A percentile compares a stretch with the other conserved stretches of the same genome.
Evolutionary conservation across 106 monocot species (phyloP).

Genomic region (Triglochin maritima): DNA sequence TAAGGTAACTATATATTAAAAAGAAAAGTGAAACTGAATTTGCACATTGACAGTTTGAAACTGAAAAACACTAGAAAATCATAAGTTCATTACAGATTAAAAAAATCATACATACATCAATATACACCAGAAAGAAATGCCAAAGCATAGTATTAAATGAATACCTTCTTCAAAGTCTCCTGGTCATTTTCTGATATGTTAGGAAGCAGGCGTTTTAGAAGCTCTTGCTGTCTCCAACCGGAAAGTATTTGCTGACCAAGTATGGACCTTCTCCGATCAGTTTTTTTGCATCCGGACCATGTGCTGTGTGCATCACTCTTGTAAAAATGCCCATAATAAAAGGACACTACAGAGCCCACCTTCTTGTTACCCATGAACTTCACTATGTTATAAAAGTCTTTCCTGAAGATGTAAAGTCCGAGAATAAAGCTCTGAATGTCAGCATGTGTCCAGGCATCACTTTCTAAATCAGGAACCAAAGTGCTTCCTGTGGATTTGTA

Average conservation of each 20-base stretch:
- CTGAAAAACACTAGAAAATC: too few species aligned
- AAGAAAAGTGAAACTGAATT: too few species aligned
- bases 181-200: constrained; percentile 24
- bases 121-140: not conserved
- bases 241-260: constrained; percentile 65
- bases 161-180: constrained; percentile 55
- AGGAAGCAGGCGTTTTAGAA: constrained; percentile 47
- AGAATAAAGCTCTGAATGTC: constrained; percentile 67
- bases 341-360: constrained; percentile 63
- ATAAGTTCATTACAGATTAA: not conserved
- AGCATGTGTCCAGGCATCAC: constrained; percentile 35
- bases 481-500: not conserved
- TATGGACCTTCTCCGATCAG: constrained; percentile 45
- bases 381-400: constrained; percentile 49
- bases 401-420: constrained; percentile 81
- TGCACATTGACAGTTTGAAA: too few species aligned
- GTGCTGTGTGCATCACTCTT: constrained; percentile 53
- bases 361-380: constrained; percentile 48
- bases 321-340: constrained; percentile 85
- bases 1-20: too few species aligned
- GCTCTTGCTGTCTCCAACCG: constrained; percentile 71
- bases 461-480: constrained; percentile 25
- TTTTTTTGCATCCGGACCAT: constrained; percentile 72
- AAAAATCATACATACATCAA: not conserved
- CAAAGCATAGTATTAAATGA: not conserved